These are phyloP conservation scores for Paratinospora sagittata DNA, from an alignment of 164 flowering plant species.

Conservation along the genomic window DNA sequence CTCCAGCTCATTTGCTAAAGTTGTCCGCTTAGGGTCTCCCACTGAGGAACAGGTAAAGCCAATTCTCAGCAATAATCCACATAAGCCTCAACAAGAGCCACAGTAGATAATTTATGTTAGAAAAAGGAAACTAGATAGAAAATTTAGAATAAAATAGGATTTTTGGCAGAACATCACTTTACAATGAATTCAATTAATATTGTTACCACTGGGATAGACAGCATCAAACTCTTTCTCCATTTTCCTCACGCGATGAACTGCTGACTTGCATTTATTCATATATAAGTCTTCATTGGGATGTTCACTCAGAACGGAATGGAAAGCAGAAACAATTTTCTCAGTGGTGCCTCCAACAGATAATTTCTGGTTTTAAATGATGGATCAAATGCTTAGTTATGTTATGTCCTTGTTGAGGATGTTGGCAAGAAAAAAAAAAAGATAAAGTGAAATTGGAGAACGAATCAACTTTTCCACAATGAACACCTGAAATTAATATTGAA, in stretches of 20 bases:
- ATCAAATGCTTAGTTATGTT: conserved; percentile 13
- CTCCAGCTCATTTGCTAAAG: conserved; percentile 61
- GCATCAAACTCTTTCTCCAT: conserved; percentile 77
- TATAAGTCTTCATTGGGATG: conserved; percentile 57
- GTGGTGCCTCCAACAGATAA: conserved; percentile 73
- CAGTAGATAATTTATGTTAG: not conserved
- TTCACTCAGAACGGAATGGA: conserved; percentile 64
- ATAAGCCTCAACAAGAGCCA: not conserved
- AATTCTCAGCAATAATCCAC: conserved; percentile 5
- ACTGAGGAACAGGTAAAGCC: conserved; percentile 32
- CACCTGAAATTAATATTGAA: not conserved
- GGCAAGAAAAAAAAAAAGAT: not conserved
- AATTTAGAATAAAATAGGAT: not conserved
- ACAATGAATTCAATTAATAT: not conserved
- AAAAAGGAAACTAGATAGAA: not conserved
- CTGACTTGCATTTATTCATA: conserved; percentile 75
- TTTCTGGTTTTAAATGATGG: conserved; percentile 41
- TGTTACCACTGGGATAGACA: conserved; percentile 54
- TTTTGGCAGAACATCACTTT: not conserved
- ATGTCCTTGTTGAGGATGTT: not conserved
- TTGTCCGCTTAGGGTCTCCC: conserved; percentile 61
- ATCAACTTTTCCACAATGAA: not conserved
- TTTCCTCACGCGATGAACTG: conserved; percentile 61
- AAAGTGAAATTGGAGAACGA: not conserved
- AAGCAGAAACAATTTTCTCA: conserved; percentile 89